Base-by-base conservation (phyloP, 768 basidiomycete species). In the Dioszegia crocea region DNA sequence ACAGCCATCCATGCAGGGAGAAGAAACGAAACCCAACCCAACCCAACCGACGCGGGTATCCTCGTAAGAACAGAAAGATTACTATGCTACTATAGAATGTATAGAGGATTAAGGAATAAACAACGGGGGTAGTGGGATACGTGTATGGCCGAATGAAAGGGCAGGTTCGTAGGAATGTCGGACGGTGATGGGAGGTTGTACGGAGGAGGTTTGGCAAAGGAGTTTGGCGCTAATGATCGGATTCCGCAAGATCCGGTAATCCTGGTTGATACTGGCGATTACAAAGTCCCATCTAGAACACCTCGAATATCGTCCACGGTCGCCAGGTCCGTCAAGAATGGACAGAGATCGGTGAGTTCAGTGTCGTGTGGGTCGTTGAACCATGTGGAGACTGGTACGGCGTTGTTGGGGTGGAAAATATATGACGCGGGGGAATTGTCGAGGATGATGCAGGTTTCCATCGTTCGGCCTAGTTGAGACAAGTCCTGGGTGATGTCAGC, bases 291-390 rank as follows among this genome's bases (percentile, higher is more conserved):
- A 73, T 94, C 90, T 64, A 97, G 81, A 38, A 96, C 86, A 44
- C 89, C 92, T 59, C 96, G 83, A 46, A 98, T 88, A 77, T 99
- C 96, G 57, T 86, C 86, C 31, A 92, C 91, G 24, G 82, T 80
- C 31, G 80, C 83, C 33, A 99, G 82, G 78, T 99, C 96, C 33
- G 88, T 80, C 62, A 99, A 83, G 83, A 99, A 98, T 27, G 92
- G 91, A 56, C 92, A 86, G 51, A 98, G 81, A 78, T 98, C 94
- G 39, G 90, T 96, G 64, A 99, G 83, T 76, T 98, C 94, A 46
- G 93, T 94, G 75, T 98, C 94, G 70, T 97, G 94, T 10, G 93
- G 93, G 78, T 92, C 92, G 77, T 97, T 98, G 81, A 99, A 99
- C 96, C 96, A 99, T 57, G 90, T 92, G 41, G 94, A 97, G 61